These are phyloP conservation scores for Castanea mollissima DNA, from an alignment of 306 rosid species.

Conservation along the genomic window DNA sequence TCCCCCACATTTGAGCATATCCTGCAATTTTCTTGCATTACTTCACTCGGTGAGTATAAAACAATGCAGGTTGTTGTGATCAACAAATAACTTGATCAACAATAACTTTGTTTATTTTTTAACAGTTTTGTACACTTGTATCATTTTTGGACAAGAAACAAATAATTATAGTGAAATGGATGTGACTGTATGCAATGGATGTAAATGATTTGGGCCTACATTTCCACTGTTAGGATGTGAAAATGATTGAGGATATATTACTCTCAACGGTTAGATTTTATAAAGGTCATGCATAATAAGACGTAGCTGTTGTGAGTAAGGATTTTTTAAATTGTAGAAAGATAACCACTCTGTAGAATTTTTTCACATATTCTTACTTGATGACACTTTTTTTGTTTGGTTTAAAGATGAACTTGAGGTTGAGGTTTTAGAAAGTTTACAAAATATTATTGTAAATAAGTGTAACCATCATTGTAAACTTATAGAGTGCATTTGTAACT, in stretches of 20 bases:
- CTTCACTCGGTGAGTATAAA: constrained; percentile 77
- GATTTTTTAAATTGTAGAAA: neutral
- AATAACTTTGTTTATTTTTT: neutral
- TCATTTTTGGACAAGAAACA: neutral
- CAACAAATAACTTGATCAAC: neutral
- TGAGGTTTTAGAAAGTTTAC: neutral
- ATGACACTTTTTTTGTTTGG: neutral
- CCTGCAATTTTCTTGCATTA: constrained; percentile 88
- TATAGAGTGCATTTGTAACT: too few species aligned
- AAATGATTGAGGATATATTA: neutral
- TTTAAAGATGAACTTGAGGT: neutral
- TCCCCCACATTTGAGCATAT: constrained; percentile 60
- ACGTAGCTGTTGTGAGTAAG: neutral
- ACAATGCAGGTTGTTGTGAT: neutral
- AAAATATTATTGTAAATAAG: neutral
- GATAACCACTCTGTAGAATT: neutral
- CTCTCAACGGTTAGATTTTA: neutral
- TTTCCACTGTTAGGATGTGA: neutral
- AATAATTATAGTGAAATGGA: neutral
- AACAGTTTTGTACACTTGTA: neutral
- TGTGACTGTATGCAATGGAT: neutral
- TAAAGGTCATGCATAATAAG: neutral
- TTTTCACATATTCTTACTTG: neutral
- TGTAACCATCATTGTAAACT: neutral
- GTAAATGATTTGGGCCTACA: neutral